phyloP scores from a whole-genome alignment of 345 rosid species.

The Citrus mangshanensis region DNA sequence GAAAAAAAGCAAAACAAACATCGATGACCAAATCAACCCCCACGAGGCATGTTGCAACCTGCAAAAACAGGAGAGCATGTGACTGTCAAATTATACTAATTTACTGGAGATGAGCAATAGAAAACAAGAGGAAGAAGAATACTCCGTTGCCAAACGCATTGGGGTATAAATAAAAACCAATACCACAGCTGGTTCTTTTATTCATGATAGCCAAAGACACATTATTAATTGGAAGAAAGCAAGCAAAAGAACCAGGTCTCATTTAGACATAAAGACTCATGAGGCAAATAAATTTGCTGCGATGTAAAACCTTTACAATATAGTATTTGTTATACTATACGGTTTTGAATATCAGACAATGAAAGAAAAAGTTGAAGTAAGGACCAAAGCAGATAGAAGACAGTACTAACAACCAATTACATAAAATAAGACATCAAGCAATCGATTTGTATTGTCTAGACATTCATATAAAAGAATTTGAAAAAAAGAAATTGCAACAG shows the following conservation, averaged over 20 bases:
- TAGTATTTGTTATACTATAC: neutral
- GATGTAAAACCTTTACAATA: neutral
- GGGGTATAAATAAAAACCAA: neutral
- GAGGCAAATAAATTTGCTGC: neutral
- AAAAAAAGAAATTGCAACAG: neutral
- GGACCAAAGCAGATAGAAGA: neutral
- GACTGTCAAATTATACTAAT: neutral
- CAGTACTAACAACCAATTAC: neutral
- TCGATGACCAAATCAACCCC: constrained; percentile 9
- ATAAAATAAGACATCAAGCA: neutral
- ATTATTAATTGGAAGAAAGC: neutral
- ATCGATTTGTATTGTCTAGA: neutral
- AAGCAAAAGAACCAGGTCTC: neutral
- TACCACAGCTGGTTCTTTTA: neutral
- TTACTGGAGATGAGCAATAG: neutral
- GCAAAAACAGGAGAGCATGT: constrained; percentile 1
- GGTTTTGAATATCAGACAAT: neutral
- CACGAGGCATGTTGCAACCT: constrained; percentile 18
- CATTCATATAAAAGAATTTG: neutral
- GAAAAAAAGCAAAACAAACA: constrained; percentile 12
- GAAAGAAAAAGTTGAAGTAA: neutral
- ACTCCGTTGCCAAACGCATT: neutral
- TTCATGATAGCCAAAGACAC: neutral
- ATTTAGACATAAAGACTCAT: neutral
- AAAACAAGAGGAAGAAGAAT: neutral